Percentiles rank a stretch among this genome's conserved stretches.
Evolutionary conservation across 73 alveolate genomes (phyloP).

Genomic region (Paramecium octaurelia): DNA sequence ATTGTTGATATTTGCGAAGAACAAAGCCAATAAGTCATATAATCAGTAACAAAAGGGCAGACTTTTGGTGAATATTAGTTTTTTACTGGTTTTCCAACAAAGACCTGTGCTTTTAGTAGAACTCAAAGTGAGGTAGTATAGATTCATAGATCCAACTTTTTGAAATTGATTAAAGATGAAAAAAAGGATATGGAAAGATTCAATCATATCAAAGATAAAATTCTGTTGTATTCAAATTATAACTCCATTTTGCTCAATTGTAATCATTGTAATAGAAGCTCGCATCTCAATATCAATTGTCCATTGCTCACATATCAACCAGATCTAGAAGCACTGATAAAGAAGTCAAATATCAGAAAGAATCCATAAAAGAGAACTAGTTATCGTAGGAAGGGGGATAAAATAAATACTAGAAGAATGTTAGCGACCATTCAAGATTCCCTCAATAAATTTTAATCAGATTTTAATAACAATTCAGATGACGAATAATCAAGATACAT

Average conservation of each 20-base stretch:
- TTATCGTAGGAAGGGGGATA: not conserved
- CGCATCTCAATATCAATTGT: slow-evolving; percentile 1
- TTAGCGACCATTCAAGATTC: not conserved
- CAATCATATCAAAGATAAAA: not conserved
- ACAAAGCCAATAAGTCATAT: not conserved
- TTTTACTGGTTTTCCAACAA: slow-evolving; percentile 29
- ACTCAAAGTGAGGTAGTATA: not conserved
- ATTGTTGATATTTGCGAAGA: not conserved
- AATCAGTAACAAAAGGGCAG: not conserved
- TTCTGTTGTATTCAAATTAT: not conserved
- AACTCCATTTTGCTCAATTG: not conserved
- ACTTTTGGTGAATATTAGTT: slow-evolving; percentile 51
- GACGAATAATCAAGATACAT: not conserved
- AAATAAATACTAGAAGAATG: not conserved
- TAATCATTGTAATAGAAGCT: not conserved
- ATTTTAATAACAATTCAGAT: not conserved
- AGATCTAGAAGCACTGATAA: not conserved
- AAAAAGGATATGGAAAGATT: slow-evolving; percentile 38
- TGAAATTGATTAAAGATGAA: slow-evolving; percentile 11
- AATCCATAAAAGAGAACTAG: not conserved
- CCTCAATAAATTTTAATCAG: not conserved
- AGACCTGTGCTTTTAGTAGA: not conserved
- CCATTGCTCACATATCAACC: not conserved
- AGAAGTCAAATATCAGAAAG: not conserved
- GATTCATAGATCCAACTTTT: slow-evolving; percentile 22